A percentile compares a stretch with the other conserved stretches of the same genome.
These are phyloP conservation scores for Aspergillus campestris DNA, from an alignment of 495 filamentous ascomycete genomes.

Conservation along the genomic window DNA sequence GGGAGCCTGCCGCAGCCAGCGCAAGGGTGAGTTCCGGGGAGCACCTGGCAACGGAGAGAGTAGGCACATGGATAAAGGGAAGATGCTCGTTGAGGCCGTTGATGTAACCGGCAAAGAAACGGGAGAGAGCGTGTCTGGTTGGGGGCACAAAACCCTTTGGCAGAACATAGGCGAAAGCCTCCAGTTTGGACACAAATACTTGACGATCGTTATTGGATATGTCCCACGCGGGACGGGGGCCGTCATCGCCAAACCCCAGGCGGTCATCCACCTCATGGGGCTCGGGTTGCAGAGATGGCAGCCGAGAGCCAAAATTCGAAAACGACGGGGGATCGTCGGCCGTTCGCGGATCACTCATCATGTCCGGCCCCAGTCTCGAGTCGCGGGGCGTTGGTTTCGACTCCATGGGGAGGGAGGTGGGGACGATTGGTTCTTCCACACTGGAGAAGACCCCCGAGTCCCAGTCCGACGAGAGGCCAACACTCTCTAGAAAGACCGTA, in stretches of 20 bases:
- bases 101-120: slow-evolving; percentile 43
- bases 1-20: slow-evolving; percentile 40
- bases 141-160: slow-evolving; percentile 57
- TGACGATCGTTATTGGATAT: slow-evolving; percentile 56
- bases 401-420: slow-evolving; percentile 30
- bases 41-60: slow-evolving; percentile 36
- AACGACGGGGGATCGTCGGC: slow-evolving; percentile 42
- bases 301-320: slow-evolving; percentile 59
- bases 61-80: slow-evolving; percentile 43
- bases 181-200: slow-evolving; percentile 52
- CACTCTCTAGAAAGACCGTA: slow-evolving; percentile 41
- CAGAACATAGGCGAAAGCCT: slow-evolving; percentile 58
- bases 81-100: slow-evolving; percentile 42
- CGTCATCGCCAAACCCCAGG: slow-evolving; percentile 36
- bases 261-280: slow-evolving; percentile 49
- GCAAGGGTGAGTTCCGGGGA: slow-evolving; percentile 40
- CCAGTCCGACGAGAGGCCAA: slow-evolving; percentile 44
- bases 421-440: slow-evolving; percentile 37
- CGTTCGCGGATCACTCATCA: slow-evolving; percentile 30
- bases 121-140: slow-evolving; percentile 36
- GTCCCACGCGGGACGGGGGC: slow-evolving; percentile 50
- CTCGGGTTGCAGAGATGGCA: slow-evolving; percentile 61
- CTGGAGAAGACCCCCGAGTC: slow-evolving; percentile 41
- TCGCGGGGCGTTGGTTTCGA: slow-evolving; percentile 29
- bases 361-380: slow-evolving; percentile 28